Evolutionary conservation across 495 filamentous ascomycete genomes (phyloP).

Genomic region (Penicillium waksmanii): DNA sequence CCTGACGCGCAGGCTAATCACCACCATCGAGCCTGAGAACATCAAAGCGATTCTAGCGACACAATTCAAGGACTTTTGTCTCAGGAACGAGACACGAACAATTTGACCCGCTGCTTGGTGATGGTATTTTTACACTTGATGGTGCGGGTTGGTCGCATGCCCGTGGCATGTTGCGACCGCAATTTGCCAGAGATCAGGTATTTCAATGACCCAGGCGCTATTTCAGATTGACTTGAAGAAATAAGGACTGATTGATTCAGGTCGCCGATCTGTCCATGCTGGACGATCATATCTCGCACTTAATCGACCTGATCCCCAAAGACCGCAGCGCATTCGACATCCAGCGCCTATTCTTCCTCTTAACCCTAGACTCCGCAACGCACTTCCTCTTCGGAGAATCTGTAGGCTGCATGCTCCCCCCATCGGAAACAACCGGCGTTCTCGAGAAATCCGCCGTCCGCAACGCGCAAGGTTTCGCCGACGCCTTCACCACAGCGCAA

Average conservation of each 20-base stretch:
- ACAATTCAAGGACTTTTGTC: constrained; percentile 71
- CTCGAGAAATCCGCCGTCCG: constrained; percentile 38
- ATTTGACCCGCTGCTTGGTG: constrained; percentile 57
- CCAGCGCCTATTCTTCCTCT: constrained; percentile 58
- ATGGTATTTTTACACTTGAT: constrained; percentile 73
- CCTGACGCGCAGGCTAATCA: constrained; percentile 35
- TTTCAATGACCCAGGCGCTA: neutral
- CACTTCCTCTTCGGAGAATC: constrained; percentile 70
- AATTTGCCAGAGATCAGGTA: constrained; percentile 56
- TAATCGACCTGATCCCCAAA: constrained; percentile 52
- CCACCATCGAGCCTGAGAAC: constrained; percentile 79
- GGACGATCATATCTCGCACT: constrained; percentile 58
- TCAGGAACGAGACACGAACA: constrained; percentile 48
- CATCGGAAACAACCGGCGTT: constrained; percentile 24
- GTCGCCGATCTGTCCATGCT: constrained; percentile 53
- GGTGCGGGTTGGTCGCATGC: constrained; percentile 67
- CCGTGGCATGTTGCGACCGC: constrained; percentile 55
- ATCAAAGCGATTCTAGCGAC: constrained; percentile 83
- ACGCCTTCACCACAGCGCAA: constrained; percentile 50
- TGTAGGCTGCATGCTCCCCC: constrained; percentile 42
- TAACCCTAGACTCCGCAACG: constrained; percentile 69
- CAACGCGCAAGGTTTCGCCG: constrained; percentile 45
- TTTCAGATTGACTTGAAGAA: neutral
- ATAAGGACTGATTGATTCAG: constrained; percentile 6
- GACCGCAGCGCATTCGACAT: constrained; percentile 61